phyloP scores from a whole-genome alignment of 2,329 filamentous ascomycete species.

The Ascocoryne sarcoides region DNA sequence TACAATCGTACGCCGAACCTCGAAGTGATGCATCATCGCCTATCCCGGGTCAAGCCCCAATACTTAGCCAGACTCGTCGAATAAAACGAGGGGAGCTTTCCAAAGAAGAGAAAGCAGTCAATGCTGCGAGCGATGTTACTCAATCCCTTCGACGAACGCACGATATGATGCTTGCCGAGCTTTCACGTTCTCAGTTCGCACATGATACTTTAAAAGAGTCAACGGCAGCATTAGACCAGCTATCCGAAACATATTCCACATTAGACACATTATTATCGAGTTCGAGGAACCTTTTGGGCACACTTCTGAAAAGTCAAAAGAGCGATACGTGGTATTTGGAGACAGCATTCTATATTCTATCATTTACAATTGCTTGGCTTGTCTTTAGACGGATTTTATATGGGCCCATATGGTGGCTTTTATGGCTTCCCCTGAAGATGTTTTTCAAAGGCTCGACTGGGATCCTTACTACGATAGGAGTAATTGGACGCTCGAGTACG shows the following conservation, averaged over 20 bases:
- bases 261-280: constrained; percentile 70
- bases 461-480: constrained; percentile 44
- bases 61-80: background rate
- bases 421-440: constrained; percentile 72
- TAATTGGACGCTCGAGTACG: constrained; percentile 19
- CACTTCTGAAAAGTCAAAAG: constrained; percentile 80
- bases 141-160: constrained; percentile 77
- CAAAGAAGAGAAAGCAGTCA: constrained; percentile 63
- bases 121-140: constrained; percentile 77
- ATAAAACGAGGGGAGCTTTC: constrained; percentile 11
- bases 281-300: constrained; percentile 66
- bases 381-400: constrained; percentile 78
- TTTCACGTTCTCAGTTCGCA: constrained; percentile 80
- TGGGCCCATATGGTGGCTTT: constrained; percentile 81
- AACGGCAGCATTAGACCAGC: constrained; percentile 68
- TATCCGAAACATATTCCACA: constrained; percentile 72
- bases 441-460: constrained; percentile 50
- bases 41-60: constrained; percentile 1
- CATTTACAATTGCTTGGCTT: constrained; percentile 74
- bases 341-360: constrained; percentile 75
- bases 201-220: constrained; percentile 81
- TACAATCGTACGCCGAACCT: constrained; percentile 51
- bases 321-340: constrained; percentile 97
- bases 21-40: constrained; percentile 22
- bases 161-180: constrained; percentile 74